Evolutionary conservation across 1,139 yeast species (phyloP), one percentile per base, ranked within the genome.

Genomic region (Zygosaccharomyces sapae): DNA sequence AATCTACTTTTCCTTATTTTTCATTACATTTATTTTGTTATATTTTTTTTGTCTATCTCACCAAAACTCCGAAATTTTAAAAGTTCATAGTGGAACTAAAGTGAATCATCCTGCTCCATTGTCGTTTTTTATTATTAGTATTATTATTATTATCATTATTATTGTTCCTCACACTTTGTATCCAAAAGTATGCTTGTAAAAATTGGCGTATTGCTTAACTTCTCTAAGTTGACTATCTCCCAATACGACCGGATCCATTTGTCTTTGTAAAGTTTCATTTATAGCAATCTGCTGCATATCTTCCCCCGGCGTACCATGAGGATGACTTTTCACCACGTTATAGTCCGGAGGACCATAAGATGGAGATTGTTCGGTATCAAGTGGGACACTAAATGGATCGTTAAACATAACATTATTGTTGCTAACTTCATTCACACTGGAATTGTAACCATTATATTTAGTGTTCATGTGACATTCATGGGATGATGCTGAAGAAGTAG

Each of bases 201-300:
- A 59, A 38, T 59, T 58, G 46, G 61, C 34, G 48, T 59, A 63
- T 35, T 62, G 61, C 46, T 60, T 56, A 8, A 60, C 57, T 41
- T 62, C 66, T 38, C 59, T 52, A 31, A 56, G 41, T 29, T 60
- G 62, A 20, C 51, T 51, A 34, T 57, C 61, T 31, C 58, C 55
- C 33, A 62, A 41, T 16, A 46, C 47, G 4, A 46, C 35, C 1
- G 56, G 54, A 25, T 58, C 57, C 52, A 57, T 52, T 36, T 57
- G 59, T 25, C 42, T 52, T 22, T 41, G 41, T 13, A 59, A 43
- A 18, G 54, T 48, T 20, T 53, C 52, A 33, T 52, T 51, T n/a
- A 57, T 51, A 4, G 51, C 24, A 16, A 45, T 43, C 9, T 30
- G 34, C 6, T 19, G 22, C 3, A 13, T 13, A 5, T 4, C 24